Base-by-base conservation (phyloP, 2,329 filamentous ascomycete genomes). In the Aspergillus quadrilineatus region DNA sequence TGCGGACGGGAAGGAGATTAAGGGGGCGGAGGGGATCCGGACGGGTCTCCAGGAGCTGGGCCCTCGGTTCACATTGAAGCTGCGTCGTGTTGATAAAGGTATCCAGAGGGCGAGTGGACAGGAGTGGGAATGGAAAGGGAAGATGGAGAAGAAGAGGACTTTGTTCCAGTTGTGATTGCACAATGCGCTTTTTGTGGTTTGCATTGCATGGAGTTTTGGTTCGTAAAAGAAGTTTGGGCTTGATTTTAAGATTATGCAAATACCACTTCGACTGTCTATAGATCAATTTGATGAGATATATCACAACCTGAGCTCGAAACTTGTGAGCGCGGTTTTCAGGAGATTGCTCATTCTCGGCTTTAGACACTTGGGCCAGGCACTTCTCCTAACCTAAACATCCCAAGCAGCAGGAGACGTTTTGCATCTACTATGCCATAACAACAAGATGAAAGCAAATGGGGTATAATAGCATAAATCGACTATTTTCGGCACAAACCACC, bases 101-200 rank as follows among this genome's bases (percentile, higher is more conserved):
- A 89, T 99, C 63, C 90, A 80, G 79, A 85, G 73, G 79, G 88
- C 75, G 46, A 87, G 85, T 73, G 90, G 91, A 37, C 84, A 91
- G 64, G 90, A 96, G 70, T 97, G 94, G 93, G 85, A 97, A 72
- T 99, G 94, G 94, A 95, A 96, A 78, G 89, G 89, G 9, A 86
- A 87, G 71, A 95, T 94, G 88, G 94, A 99, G 79, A 97, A 97
- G 80, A 82, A 89, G 69, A 83, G 94, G 68, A 97, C 93, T 64
- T 87, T 90, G 72, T 99, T 97, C 79, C 94, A 95, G 75, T 80
- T 99, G 70, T 97, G 65, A 65, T 56, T 14, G 17, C 29, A 54
- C 60, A 42, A 42, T 6, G 39, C 62, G 53, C 39, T 52, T 53
- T 45, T 44, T 59, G 48, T 62, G 26, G n/a, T 39, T 60, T 49